Conservation (phyloP, 139 green algal species). For the Chlamydomonas eustigma region DNA sequence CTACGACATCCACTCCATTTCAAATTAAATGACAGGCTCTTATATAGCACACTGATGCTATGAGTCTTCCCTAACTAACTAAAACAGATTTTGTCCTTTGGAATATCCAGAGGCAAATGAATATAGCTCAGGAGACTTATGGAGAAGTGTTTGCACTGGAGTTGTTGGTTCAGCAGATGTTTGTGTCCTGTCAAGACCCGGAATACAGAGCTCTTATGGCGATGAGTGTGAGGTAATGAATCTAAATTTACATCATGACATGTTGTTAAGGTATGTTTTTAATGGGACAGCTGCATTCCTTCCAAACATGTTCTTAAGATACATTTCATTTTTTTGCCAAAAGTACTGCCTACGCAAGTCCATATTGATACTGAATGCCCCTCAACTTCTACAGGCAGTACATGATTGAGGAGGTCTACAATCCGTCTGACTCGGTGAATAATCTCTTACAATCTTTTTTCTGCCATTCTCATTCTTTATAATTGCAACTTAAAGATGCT, state of each 20-base stretch:
- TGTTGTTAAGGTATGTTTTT: no score
- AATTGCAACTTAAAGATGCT: no score
- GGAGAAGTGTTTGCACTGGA: conserved; percentile 15
- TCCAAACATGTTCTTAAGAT: no score
- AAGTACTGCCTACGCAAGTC: background rate
- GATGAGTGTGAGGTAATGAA: background rate
- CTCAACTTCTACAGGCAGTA: conserved; percentile 1
- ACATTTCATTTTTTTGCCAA: no score
- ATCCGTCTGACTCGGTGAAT: conserved; percentile 5
- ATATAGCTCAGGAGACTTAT: conserved; percentile 10
- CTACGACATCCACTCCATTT: no score
- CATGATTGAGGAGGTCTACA: conserved; percentile 12
- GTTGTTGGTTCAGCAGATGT: conserved; percentile 11
- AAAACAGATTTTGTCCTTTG: background rate
- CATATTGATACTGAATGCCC: background rate
- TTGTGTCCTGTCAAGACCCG: background rate
- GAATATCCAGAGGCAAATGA: background rate
- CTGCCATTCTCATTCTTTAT: no score
- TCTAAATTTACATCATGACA: no score
- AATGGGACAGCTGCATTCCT: no score
- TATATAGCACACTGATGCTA: no score
- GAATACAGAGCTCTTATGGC: background rate
- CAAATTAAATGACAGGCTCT: no score
- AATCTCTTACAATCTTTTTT: no score
- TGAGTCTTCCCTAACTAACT: no score